phyloP scores from a whole-genome alignment of 805 yeast genomes.

The Candida pseudofarinosa region DNA sequence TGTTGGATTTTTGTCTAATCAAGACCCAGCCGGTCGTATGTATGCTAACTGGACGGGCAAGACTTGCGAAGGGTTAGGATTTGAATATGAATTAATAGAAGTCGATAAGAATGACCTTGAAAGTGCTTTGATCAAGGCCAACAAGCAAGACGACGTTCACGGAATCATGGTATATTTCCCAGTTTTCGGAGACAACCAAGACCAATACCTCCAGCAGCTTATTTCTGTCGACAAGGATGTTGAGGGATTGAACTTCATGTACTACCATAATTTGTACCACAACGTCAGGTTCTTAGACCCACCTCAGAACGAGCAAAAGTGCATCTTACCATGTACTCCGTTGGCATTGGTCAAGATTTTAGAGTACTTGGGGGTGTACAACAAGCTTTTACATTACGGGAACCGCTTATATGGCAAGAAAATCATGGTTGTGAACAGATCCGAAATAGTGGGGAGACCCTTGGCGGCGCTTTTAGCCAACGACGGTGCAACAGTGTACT shows the following conservation, averaged over 20 bases:
- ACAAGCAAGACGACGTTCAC: slow-evolving; percentile 66
- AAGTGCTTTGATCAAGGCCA: slow-evolving; percentile 77
- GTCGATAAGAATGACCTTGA: slow-evolving; percentile 82
- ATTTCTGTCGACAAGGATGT: slow-evolving; percentile 91
- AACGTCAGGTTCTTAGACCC: slow-evolving; percentile 81
- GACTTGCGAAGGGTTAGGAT: slow-evolving; percentile 83
- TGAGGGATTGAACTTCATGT: slow-evolving; percentile 88
- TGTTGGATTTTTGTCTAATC: slow-evolving; percentile 89
- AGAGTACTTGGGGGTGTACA: slow-evolving; percentile 87
- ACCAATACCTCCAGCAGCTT: slow-evolving; percentile 91
- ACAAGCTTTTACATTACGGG: slow-evolving; percentile 76
- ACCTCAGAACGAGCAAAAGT: slow-evolving; percentile 61
- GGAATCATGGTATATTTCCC: slow-evolving; percentile 98
- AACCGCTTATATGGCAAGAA: slow-evolving; percentile 92
- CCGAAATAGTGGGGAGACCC: slow-evolving; percentile 97
- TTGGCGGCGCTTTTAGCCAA: slow-evolving; percentile 93
- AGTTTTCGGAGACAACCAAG: slow-evolving; percentile 92
- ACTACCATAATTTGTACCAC: slow-evolving; percentile 92
- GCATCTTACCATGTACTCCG: slow-evolving; percentile 95
- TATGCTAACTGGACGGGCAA: slow-evolving; percentile 96
- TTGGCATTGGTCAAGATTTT: slow-evolving; percentile 89
- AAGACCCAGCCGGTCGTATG: slow-evolving; percentile 92
- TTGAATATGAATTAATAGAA: slow-evolving; percentile 71
- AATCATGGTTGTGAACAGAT: slow-evolving; percentile 83
- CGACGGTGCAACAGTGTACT: slow-evolving; percentile 95